Conservation (phyloP, 2,329 filamentous ascomycete species). For the Sporothrix protearum region DNA sequence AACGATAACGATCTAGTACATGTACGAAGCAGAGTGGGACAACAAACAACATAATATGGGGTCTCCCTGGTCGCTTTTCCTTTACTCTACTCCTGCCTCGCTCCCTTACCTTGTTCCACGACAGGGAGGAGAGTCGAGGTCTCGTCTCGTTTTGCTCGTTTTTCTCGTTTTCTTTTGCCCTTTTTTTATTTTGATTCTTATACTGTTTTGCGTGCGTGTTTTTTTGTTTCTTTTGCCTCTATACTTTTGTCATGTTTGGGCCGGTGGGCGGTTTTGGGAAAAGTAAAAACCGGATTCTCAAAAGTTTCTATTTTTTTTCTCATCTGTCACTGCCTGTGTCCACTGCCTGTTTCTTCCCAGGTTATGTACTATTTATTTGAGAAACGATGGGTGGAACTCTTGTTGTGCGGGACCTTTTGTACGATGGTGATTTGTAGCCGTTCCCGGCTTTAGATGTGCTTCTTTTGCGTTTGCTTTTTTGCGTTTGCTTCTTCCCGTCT, state of each 20-base stretch:
- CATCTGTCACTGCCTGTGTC: neutral
- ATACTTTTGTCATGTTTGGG: no score
- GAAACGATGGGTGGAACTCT: neutral
- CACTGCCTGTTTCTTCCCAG: neutral
- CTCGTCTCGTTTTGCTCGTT: neutral
- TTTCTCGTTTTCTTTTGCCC: neutral
- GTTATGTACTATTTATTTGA: constrained; percentile 7
- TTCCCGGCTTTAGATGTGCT: neutral
- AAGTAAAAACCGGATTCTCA: constrained; percentile 12
- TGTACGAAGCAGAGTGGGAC: neutral
- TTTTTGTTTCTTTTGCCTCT: neutral
- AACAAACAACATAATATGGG: constrained; percentile 5
- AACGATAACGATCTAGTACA: constrained; percentile 3
- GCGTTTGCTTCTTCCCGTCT: neutral
- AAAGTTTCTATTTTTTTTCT: constrained; percentile 15
- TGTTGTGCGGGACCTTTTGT: neutral
- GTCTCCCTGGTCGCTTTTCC: neutral
- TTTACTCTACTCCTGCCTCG: neutral
- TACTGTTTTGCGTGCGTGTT: neutral
- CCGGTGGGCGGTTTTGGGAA: constrained; percentile 14
- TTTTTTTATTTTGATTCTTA: no score
- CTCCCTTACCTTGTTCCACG: neutral
- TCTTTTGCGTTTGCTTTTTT: neutral
- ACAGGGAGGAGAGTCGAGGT: neutral
- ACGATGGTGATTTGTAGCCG: constrained; percentile 11